A percentile compares a stretch with the other conserved stretches of the same genome.
These are phyloP conservation scores for Debaryomyces robertsiae DNA, from an alignment of 1,139 yeast genomes.

Conservation along the genomic window DNA sequence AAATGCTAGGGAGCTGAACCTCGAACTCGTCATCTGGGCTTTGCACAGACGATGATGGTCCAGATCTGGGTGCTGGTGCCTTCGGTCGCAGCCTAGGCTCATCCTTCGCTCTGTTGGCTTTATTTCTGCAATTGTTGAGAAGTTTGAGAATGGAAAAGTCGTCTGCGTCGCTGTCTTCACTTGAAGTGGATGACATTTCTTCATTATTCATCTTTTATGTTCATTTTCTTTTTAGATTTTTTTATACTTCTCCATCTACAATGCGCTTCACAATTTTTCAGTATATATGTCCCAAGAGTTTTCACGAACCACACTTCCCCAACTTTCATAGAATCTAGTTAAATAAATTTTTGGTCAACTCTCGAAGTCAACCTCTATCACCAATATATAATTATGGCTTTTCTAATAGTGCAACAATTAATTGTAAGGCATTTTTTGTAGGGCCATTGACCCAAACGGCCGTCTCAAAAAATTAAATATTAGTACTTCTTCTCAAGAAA, in stretches of 20 bases:
- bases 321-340: no score
- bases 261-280: no score
- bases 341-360: no score
- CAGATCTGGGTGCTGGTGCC: no score
- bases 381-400: no score
- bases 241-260: no score
- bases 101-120: no score
- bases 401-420: not conserved
- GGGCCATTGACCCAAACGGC: conserved; percentile 8
- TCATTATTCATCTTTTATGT: conserved; percentile 1
- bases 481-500: not conserved
- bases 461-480: not conserved
- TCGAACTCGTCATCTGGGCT: conserved; percentile 22
- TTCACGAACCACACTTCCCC: no score
- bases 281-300: no score
- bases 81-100: no score
- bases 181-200: conserved; percentile 1
- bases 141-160: conserved; percentile 3
- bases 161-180: conserved; percentile 5
- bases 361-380: no score
- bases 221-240: not conserved
- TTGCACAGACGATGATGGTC: not conserved
- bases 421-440: conserved; percentile 5
- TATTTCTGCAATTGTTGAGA: not conserved
- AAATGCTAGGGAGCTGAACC: conserved; percentile 28